phyloP scores from a whole-genome alignment of 2,329 filamentous ascomycete genomes.

The Fonsecaea nubica region DNA sequence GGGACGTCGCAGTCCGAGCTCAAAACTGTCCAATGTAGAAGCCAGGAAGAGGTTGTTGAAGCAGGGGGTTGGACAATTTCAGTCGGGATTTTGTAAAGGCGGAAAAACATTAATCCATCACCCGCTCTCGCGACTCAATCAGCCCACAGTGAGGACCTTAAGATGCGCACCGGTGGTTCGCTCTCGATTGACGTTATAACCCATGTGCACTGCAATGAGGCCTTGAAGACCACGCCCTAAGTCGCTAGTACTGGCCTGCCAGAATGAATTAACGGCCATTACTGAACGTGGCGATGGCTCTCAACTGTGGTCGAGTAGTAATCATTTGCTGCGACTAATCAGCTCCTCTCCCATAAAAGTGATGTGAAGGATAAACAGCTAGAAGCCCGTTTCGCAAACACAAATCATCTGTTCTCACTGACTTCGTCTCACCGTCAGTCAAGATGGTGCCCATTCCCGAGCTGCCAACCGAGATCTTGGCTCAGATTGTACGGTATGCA shows the following conservation, averaged over 20 bases:
- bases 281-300: slow-evolving; percentile 6
- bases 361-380: neutral
- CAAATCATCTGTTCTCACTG: neutral
- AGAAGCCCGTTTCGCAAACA: neutral
- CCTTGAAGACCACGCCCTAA: neutral
- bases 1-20: no score
- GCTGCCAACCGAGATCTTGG: slow-evolving; percentile 26
- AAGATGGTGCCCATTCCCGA: slow-evolving; percentile 14
- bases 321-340: slow-evolving; percentile 10
- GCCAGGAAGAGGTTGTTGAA: no score
- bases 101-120: neutral
- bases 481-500: slow-evolving; percentile 24
- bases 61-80: neutral
- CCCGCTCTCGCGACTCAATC: neutral
- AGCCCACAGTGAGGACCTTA: slow-evolving; percentile 16
- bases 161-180: neutral
- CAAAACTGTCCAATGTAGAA: no score
- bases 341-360: neutral
- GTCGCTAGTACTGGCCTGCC: neutral
- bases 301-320: slow-evolving; percentile 3
- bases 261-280: slow-evolving; percentile 7
- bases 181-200: neutral
- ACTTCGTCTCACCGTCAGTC: neutral
- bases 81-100: neutral
- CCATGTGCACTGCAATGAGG: neutral